Conservation (phyloP, 78 protist genomes). For the Planoprotostelium fungivorum region DNA sequence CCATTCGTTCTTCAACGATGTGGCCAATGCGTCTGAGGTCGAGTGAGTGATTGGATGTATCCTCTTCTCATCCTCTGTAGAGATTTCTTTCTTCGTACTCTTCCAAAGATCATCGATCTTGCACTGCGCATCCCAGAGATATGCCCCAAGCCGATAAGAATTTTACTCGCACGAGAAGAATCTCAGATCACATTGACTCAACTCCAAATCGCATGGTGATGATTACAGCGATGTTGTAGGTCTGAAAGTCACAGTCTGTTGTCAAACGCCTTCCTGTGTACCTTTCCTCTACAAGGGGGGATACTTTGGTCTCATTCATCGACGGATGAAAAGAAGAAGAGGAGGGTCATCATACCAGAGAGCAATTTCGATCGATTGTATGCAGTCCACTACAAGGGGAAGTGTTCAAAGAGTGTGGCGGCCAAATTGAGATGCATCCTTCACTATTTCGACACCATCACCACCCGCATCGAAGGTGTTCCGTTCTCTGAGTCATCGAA, state of each 20-base stretch:
- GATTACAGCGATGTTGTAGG: no score
- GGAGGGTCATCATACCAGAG: constrained; percentile 8
- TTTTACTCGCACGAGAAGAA: constrained; percentile 15
- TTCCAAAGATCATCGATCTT: constrained; percentile 32
- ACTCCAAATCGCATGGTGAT: constrained; percentile 35
- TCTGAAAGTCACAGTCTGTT: neutral
- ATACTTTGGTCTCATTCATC: no score
- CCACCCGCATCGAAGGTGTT: neutral
- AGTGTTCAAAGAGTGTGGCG: constrained; percentile 2
- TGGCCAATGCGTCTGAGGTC: constrained; percentile 15
- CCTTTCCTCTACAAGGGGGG: constrained; percentile 45
- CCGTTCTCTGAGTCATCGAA: neutral
- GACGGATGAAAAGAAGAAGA: neutral
- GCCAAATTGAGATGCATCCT: constrained; percentile 49
- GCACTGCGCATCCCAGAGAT: constrained; percentile 44
- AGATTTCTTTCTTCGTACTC: constrained; percentile 31
- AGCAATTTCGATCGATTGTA: constrained; percentile 42
- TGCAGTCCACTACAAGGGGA: constrained; percentile 5
- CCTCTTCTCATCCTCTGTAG: neutral
- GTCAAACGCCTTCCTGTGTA: constrained; percentile 57
- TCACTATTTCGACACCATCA: constrained; percentile 30
- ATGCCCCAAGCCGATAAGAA: constrained; percentile 40
- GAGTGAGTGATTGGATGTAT: neutral
- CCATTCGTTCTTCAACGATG: constrained; percentile 37
- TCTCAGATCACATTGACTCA: constrained; percentile 37